A percentile compares a stretch with the other conserved stretches of the same genome.
phyloP scores from a whole-genome alignment of 805 yeast species.

The Brettanomyces sp. region DNA sequence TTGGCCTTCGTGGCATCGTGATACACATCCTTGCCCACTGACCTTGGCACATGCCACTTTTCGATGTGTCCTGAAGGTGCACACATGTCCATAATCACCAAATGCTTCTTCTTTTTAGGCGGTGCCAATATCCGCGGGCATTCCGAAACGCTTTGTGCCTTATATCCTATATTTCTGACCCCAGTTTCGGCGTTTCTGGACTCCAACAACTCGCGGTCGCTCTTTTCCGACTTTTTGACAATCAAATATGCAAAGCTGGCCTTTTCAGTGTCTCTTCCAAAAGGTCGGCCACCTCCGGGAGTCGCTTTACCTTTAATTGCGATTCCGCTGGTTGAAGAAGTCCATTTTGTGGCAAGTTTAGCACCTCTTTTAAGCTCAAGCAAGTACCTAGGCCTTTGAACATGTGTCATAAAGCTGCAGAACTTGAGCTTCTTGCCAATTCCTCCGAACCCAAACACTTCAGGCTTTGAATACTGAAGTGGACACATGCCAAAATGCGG shows the following conservation, averaged over 20 bases:
- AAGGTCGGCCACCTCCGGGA: constrained; percentile 48
- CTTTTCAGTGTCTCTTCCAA: constrained; percentile 59
- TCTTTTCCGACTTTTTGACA: constrained; percentile 47
- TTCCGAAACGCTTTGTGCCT: constrained; percentile 22
- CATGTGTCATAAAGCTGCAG: constrained; percentile 65
- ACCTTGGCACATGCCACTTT: constrained; percentile 79
- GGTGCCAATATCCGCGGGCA: constrained; percentile 69
- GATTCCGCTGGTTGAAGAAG: constrained; percentile 41
- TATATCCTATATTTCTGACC: constrained; percentile 18
- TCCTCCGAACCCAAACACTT: constrained; percentile 42
- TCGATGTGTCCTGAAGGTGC: constrained; percentile 73
- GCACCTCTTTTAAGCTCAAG: constrained; percentile 81
- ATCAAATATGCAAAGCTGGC: constrained; percentile 71
- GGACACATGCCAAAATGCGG: constrained; percentile 84
- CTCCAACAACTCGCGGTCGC: constrained; percentile 14
- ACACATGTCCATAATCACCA: constrained; percentile 73
- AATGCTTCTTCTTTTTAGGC: constrained; percentile 75
- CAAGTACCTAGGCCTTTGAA: constrained; percentile 71
- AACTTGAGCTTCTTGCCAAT: constrained; percentile 56
- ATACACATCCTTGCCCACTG: constrained; percentile 62
- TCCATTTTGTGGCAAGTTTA: constrained; percentile 66
- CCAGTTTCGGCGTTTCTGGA: constrained; percentile 10
- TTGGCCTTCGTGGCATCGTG: constrained; percentile 84
- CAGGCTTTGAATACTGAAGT: constrained; percentile 68
- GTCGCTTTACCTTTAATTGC: constrained; percentile 39